These are phyloP conservation scores for Pezicula radicicola DNA, from an alignment of 2,329 filamentous ascomycete genomes.

Conservation along the genomic window DNA sequence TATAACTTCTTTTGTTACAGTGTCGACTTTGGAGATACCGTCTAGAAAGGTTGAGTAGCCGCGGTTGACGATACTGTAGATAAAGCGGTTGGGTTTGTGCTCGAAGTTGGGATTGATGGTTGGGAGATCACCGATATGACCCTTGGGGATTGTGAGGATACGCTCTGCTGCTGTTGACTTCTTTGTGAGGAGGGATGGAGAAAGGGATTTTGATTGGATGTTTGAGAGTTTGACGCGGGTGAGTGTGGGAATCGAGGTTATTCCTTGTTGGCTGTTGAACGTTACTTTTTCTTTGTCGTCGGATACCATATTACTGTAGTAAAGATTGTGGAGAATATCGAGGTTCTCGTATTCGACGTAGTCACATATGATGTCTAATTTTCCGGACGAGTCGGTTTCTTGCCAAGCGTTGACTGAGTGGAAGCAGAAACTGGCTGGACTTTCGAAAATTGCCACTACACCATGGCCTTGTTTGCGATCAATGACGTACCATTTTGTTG, in stretches of 20 bases:
- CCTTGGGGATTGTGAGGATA: slow-evolving; percentile 45
- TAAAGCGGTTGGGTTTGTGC: slow-evolving; percentile 53
- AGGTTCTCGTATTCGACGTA: slow-evolving; percentile 59
- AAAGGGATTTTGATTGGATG: background rate
- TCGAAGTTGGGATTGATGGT: slow-evolving; percentile 58
- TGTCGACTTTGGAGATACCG: slow-evolving; percentile 63
- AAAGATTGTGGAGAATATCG: slow-evolving; percentile 64
- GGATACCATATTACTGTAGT: slow-evolving; percentile 66
- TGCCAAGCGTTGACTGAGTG: slow-evolving; percentile 79
- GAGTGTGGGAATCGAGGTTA: slow-evolving; percentile 35
- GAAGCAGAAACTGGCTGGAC: slow-evolving; percentile 72
- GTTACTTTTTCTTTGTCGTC: slow-evolving; percentile 31
- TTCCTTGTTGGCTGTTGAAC: slow-evolving; percentile 35
- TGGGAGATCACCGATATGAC: slow-evolving; percentile 60
- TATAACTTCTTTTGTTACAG: slow-evolving; percentile 44
- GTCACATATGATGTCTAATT: slow-evolving; percentile 63
- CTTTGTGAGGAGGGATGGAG: background rate
- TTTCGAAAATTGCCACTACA: slow-evolving; percentile 66
- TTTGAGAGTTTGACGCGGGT: slow-evolving; percentile 14
- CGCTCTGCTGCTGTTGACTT: background rate
- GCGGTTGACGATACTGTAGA: slow-evolving; percentile 55
- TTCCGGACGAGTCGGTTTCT: slow-evolving; percentile 38
- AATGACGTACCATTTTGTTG: slow-evolving; percentile 70
- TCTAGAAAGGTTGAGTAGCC: slow-evolving; percentile 61
- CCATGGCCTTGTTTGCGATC: slow-evolving; percentile 62